phyloP scores from a whole-genome alignment of 345 rosid species.

The Schrenkiella parvula region DNA sequence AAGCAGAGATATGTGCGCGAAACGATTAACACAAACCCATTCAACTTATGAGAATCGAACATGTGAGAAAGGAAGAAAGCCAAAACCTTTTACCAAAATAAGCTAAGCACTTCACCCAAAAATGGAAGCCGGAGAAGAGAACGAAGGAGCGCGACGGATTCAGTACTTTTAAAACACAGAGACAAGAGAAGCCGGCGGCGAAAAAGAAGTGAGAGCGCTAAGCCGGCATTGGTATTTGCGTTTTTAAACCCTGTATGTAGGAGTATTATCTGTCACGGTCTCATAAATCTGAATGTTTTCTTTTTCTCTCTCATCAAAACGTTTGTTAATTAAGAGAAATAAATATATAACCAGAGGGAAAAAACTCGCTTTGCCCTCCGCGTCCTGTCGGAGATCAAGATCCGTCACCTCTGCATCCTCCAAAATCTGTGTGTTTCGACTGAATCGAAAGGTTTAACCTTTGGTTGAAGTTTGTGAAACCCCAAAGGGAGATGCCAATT shows the following conservation, averaged over 20 bases:
- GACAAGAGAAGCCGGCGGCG: slow-evolving; percentile 23
- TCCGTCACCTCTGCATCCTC: slow-evolving; percentile 22
- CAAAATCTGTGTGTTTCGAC: not conserved
- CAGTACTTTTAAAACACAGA: not conserved
- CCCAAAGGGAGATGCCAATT: slow-evolving; percentile 12
- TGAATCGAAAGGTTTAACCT: slow-evolving; percentile 15
- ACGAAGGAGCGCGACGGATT: not conserved
- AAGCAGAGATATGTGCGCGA: not conserved
- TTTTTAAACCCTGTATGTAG: slow-evolving; percentile 6
- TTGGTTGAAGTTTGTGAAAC: slow-evolving; percentile 10
- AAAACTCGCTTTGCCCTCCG: not conserved
- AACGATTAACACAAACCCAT: slow-evolving; percentile 6
- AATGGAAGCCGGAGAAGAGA: not conserved
- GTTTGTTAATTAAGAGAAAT: not conserved
- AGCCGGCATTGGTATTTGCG: slow-evolving; percentile 9
- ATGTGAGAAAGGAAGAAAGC: not conserved
- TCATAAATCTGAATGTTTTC: too few species aligned
- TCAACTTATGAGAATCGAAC: not conserved
- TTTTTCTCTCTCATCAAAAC: not conserved
- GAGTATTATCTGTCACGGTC: not conserved
- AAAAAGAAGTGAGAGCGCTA: not conserved
- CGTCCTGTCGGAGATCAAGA: slow-evolving; percentile 26
- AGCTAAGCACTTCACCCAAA: not conserved
- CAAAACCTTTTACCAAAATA: not conserved
- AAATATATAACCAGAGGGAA: not conserved